phyloP scores from a whole-genome alignment of 805 yeast species.

The Pichia ethanolica region DNA sequence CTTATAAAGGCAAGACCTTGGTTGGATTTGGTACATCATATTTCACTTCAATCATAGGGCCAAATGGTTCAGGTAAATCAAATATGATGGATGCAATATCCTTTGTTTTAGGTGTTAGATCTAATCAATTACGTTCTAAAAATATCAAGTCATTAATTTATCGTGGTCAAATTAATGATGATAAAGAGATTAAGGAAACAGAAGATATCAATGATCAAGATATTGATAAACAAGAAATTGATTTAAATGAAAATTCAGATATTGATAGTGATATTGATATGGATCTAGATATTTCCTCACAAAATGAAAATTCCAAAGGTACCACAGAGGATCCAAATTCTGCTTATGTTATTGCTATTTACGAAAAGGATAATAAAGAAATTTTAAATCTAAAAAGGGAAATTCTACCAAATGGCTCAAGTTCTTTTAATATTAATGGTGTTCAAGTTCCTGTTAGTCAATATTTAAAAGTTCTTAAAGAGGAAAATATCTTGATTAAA shows the following conservation, averaged over 20 bases:
- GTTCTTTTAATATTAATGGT: constrained; percentile 63
- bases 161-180: constrained; percentile 48
- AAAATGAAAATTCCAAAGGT: neutral
- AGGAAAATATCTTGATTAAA: constrained; percentile 75
- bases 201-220: constrained; percentile 17
- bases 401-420: constrained; percentile 49
- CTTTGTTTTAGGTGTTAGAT: constrained; percentile 81
- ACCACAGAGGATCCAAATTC: constrained; percentile 27
- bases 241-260: constrained; percentile 5
- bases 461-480: constrained; percentile 58
- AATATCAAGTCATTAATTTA: constrained; percentile 72
- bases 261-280: constrained; percentile 18
- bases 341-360: constrained; percentile 76
- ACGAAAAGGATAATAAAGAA: constrained; percentile 56
- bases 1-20: constrained; percentile 68
- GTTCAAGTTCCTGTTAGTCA: constrained; percentile 52
- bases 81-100: constrained; percentile 94
- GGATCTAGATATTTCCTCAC: constrained; percentile 2
- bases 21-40: constrained; percentile 71
- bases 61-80: constrained; percentile 98
- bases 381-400: constrained; percentile 55
- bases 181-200: constrained; percentile 16
- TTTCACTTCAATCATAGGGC: constrained; percentile 91
- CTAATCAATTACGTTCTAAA: constrained; percentile 67
- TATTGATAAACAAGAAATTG: constrained; percentile 8